Base-by-base conservation (phyloP, 164 flowering plant species). In the Umbilicus rupestris region DNA sequence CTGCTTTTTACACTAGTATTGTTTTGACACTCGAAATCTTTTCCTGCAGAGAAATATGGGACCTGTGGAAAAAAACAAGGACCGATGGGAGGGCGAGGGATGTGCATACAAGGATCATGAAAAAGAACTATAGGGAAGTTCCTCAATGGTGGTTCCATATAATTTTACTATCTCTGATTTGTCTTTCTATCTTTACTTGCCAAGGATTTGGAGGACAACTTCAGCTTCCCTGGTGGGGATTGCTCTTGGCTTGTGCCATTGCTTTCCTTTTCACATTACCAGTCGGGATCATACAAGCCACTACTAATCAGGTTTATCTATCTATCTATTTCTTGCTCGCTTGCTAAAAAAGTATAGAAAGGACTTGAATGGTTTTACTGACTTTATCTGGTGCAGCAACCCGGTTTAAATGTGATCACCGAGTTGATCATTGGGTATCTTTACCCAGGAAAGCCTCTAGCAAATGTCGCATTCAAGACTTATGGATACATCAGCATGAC, bases 171-270 rank as follows among this genome's bases (percentile, higher is more conserved):
- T 0, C 30, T 1, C 63, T 78, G 68, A n/a, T 83, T 6, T 75
- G 30, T 39, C 80, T 88, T 17, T 39, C 95, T 2, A 2, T 88
- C 7, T 39, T 70, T 66, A 73, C 82, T n/a, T 78, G 86, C 49
- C 86, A 83, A 72, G 92, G 89, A 19, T 89, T 86, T 41, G 73
- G 66, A 39, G 75, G 73, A 44, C 88, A 89, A 68, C 77, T 89
- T 17, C 96, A 92, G 45, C 90, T 92, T 7, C 96, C 95, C 2
- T 89, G 84, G 78, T 89, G 98, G 98, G 98, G 98, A 11, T 31
- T 92, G 47, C 24, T 87, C 10, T 46, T 89, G 22, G 90, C 96
- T 9, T 79, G 84, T 50, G 75, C 55, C 17, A 60, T 89, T 39
- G 89, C 96, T 2, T 46, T 83, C 0, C 47, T 80, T 37, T 85